These are phyloP conservation scores for Lenwebbia sp. DNA, from an alignment of 345 rosid genomes.

Conservation along the genomic window DNA sequence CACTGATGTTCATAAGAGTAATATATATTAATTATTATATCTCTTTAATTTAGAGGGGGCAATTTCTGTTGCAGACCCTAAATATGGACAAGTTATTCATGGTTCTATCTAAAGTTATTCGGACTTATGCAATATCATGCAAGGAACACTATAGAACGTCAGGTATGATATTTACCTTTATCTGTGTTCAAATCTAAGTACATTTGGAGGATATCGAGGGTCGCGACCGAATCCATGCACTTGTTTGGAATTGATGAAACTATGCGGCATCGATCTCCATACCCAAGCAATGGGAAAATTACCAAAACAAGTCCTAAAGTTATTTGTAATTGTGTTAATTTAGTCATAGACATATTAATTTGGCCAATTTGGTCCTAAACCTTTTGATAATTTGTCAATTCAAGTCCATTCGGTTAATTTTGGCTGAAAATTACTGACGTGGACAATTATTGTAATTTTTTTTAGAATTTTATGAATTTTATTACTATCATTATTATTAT, in stretches of 20 bases:
- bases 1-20: not conserved
- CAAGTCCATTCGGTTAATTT: no score
- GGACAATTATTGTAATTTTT: no score
- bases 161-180: not conserved
- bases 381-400: no score
- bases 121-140: not conserved
- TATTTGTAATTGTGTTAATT: no score
- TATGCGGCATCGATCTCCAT: not conserved
- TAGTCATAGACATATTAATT: accelerated
- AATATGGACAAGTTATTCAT: not conserved
- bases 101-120: not conserved
- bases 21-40: not conserved
- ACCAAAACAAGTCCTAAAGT: no score
- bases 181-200: not conserved
- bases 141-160: not conserved
- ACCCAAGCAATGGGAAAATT: no score
- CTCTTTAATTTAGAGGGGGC: not conserved
- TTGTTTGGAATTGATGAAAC: not conserved
- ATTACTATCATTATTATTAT: no score
- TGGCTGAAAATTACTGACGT: no score
- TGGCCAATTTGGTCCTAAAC: no score
- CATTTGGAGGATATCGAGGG: not conserved
- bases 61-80: not conserved
- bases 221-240: not conserved
- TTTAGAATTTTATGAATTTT: no score